phyloP scores from a whole-genome alignment of 352 stramenopile species.

The Globisporangium abappressorium region DNA sequence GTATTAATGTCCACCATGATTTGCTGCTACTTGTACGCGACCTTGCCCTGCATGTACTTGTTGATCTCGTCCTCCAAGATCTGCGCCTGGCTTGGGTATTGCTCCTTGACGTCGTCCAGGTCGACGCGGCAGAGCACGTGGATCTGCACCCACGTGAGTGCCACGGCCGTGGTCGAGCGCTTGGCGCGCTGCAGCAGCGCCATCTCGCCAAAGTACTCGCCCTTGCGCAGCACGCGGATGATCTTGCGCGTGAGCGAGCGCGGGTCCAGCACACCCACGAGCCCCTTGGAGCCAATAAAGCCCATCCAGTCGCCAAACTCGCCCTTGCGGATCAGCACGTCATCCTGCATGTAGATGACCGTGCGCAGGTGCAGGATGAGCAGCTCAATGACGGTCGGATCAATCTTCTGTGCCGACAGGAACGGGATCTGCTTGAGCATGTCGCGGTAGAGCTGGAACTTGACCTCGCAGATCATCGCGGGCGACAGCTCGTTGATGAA shows the following conservation, averaged over 20 bases:
- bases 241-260: slow-evolving; percentile 41
- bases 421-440: slow-evolving; percentile 83
- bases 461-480: slow-evolving; percentile 69
- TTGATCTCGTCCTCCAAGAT: slow-evolving; percentile 70
- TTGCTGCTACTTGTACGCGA: slow-evolving; percentile 42
- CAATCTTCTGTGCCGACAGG: slow-evolving; percentile 59
- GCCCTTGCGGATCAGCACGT: slow-evolving; percentile 77
- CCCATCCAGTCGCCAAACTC: slow-evolving; percentile 83
- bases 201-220: slow-evolving; percentile 82
- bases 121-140: slow-evolving; percentile 61
- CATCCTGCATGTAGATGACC: slow-evolving; percentile 80
- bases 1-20: background rate
- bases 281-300: slow-evolving; percentile 73
- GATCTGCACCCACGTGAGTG: slow-evolving; percentile 74
- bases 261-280: slow-evolving; percentile 64
- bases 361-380: slow-evolving; percentile 69
- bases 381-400: slow-evolving; percentile 71
- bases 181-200: slow-evolving; percentile 60
- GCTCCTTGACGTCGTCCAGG: slow-evolving; percentile 57
- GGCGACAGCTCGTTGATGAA: slow-evolving; percentile 79
- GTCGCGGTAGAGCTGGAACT: slow-evolving; percentile 74
- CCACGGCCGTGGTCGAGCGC: slow-evolving; percentile 61
- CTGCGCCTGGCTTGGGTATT: slow-evolving; percentile 53
- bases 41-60: slow-evolving; percentile 73
- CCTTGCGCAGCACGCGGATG: slow-evolving; percentile 61